Evolutionary conservation across 352 stramenopile species (phyloP).

Genomic region (Plasmopara viticola): DNA sequence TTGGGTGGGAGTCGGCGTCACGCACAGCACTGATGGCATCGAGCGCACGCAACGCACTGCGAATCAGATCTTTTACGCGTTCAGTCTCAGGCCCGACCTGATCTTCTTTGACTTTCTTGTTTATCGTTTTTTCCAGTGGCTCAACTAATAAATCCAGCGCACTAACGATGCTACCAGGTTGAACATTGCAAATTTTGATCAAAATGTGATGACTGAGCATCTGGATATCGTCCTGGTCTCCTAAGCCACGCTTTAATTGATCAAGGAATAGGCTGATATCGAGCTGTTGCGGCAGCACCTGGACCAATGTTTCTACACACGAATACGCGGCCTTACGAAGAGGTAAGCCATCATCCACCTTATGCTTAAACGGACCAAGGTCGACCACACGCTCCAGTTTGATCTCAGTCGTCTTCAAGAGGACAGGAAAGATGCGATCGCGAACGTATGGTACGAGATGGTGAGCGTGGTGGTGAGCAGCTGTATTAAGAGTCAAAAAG

Average conservation of each 20-base stretch:
- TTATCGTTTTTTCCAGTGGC: constrained; percentile 92
- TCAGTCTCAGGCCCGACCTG: constrained; percentile 95
- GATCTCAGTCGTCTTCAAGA: constrained; percentile 88
- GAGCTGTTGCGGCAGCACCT: constrained; percentile 89
- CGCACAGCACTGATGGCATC: constrained; percentile 67
- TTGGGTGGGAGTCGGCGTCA: constrained; percentile 69
- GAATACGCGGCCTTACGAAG: constrained; percentile 90
- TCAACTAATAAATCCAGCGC: constrained; percentile 88
- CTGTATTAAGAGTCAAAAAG: constrained; percentile 94
- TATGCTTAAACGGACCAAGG: constrained; percentile 98
- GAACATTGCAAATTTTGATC: constrained; percentile 88
- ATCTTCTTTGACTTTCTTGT: constrained; percentile 94
- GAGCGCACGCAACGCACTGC: constrained; percentile 89
- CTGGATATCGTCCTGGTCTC: constrained; percentile 95
- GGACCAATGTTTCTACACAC: constrained; percentile 94
- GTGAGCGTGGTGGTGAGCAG: constrained; percentile 91
- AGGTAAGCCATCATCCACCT: constrained; percentile 87
- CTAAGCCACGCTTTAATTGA: constrained; percentile 88
- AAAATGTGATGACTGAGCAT: constrained; percentile 96
- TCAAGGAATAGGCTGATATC: constrained; percentile 91
- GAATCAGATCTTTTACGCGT: constrained; percentile 94
- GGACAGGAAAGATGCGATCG: constrained; percentile 84
- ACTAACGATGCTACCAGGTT: constrained; percentile 75
- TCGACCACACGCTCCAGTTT: constrained; percentile 96
- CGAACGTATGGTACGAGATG: constrained; percentile 71